Base-by-base conservation (phyloP, 768 basidiomycete species). In the Astraeus odoratus region DNA sequence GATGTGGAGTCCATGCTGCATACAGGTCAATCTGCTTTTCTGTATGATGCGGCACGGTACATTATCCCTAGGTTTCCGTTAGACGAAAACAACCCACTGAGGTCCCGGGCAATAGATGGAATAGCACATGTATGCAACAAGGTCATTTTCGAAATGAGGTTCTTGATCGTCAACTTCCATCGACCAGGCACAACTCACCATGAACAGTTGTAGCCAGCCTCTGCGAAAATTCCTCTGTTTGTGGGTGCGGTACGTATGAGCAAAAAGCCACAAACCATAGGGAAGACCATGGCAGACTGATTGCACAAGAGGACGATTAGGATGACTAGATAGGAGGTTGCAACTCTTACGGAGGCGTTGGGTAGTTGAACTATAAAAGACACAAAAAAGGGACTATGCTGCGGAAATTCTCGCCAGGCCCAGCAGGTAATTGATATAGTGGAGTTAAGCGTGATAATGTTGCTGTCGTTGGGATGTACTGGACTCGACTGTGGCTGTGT, bases 1-100 rank as follows among this genome's bases (percentile, higher is more conserved):
- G 89, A 75, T 57, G 83, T 72, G 41, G 71, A 77, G 52, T 97
- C 94, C 6, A 80, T 88, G 38, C 94, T 0, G 89, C 92, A 72
- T 77, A 82, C 60, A 96, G 83, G 0, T 93, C 93, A 3, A 96
- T 70, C 58, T 85, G 86, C 63, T 73, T 80, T 2, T 89, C 89
- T 0, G 93, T 95, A 20, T 95, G 35, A 97, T 89, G 16, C 93
- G 83, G 63, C 94, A 96, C 5, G 93, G 92, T 51, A 97, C 96
- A 65, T 97, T 94, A 38, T 94, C 93, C 63, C 92, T 95, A 50
- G 12, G 23, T 4, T 16, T 48, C 13, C 35, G 26, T 19, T 47
- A 9, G 38, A 30, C 22, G 36, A 10, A 8, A 31, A 34, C 22
- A 24, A 9, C 25, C 20, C 9, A 22, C 10, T 6, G 7, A 30